Percentiles rank a stretch among this genome's conserved stretches.
Evolutionary conservation across 345 rosid genomes (phyloP).

Genomic region (Punica granatum): DNA sequence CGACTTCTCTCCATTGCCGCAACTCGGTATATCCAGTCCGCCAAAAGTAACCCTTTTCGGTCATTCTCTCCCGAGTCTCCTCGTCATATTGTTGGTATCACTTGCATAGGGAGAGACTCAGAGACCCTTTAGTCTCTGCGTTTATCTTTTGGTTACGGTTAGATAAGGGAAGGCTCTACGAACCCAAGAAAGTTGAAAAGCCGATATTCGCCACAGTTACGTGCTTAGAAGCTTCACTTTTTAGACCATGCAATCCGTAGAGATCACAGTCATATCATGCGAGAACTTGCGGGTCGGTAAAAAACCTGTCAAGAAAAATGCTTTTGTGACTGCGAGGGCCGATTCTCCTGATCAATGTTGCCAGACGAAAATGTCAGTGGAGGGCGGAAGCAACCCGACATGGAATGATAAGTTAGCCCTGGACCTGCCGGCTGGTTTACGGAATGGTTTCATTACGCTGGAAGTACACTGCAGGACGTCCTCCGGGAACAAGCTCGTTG

Average conservation of each 20-base stretch:
- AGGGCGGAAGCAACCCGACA: conserved; percentile 14
- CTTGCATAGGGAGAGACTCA: no score
- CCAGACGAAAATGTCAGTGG: conserved; percentile 4
- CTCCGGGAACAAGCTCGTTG: conserved; percentile 18
- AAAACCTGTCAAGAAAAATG: conserved; percentile 10
- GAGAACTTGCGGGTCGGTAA: conserved; percentile 16
- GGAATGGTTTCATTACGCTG: conserved; percentile 20
- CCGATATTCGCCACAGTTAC: no score
- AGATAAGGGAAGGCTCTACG: not conserved
- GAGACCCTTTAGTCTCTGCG: no score
- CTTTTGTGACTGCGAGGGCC: conserved; percentile 10
- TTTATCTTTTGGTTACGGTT: not conserved
- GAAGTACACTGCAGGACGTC: conserved; percentile 30
- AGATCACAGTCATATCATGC: conserved; percentile 12
- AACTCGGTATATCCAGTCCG: no score
- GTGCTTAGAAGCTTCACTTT: no score
- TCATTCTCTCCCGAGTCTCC: no score
- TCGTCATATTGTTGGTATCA: no score
- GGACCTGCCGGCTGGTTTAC: conserved; percentile 10
- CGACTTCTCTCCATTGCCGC: no score
- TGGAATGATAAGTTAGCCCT: conserved; percentile 16
- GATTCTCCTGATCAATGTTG: not conserved
- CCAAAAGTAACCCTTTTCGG: no score
- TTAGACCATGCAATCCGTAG: not conserved
- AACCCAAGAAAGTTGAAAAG: no score